Evolutionary conservation across 495 filamentous ascomycete species (phyloP).

Genomic region (Neurospora sp.): DNA sequence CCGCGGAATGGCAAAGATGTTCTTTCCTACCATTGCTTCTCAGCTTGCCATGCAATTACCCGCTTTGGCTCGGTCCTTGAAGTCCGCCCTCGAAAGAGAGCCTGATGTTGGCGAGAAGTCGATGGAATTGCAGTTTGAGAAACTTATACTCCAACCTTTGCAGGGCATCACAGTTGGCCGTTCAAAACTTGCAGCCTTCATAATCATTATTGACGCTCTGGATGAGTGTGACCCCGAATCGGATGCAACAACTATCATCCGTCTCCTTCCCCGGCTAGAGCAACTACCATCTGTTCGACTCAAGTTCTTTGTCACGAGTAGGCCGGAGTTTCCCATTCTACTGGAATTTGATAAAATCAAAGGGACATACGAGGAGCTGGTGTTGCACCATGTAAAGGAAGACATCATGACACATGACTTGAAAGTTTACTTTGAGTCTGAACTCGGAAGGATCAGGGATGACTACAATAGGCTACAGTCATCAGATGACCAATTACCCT

Average conservation of each 20-base stretch:
- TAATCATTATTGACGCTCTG: conserved; percentile 43
- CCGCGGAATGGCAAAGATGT: conserved; percentile 24
- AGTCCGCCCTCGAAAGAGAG: conserved; percentile 28
- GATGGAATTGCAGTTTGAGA: conserved; percentile 36
- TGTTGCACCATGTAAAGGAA: conserved; percentile 22
- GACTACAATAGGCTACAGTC: conserved; percentile 12
- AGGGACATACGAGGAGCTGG: conserved; percentile 19
- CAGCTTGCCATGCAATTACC: conserved; percentile 29
- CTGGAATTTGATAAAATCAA: conserved; percentile 18
- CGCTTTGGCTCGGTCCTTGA: conserved; percentile 19
- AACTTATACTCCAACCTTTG: conserved; percentile 37
- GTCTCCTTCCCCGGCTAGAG: conserved; percentile 19
- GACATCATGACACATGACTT: conserved; percentile 27
- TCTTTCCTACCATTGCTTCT: conserved; percentile 36
- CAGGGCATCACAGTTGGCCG: neutral
- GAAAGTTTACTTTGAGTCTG: conserved; percentile 18
- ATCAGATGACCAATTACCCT: conserved; percentile 2
- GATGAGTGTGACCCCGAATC: conserved; percentile 40
- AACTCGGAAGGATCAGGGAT: conserved; percentile 13
- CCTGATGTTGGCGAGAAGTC: conserved; percentile 26
- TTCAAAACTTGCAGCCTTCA: conserved; percentile 1
- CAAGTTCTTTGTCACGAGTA: conserved; percentile 25
- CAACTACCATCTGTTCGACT: neutral
- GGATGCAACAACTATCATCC: conserved; percentile 30
- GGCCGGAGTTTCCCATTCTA: conserved; percentile 36